Base-by-base conservation (phyloP, 2,329 filamentous ascomycete genomes). In the Hirsutella rhossiliensis region DNA sequence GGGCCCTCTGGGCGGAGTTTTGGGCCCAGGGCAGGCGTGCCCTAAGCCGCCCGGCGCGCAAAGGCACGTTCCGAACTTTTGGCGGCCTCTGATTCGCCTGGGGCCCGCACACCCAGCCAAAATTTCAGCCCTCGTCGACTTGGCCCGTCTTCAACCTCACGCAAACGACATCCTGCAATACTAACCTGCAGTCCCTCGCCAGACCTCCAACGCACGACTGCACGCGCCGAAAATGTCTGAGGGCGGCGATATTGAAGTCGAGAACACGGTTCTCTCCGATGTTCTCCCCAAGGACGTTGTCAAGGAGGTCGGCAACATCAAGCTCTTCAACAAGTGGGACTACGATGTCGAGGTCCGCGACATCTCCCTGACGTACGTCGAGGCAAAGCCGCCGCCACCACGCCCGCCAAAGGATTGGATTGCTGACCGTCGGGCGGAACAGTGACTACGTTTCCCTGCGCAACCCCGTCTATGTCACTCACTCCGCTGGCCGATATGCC, bases 371-470 rank as follows among this genome's bases (percentile, higher is more conserved):
- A 97, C 90, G 92, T 98, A 94, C 59, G 64, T 66, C 51, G 49
- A 45, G 32, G 15, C 34, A 47, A 46, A 40, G 30, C 41, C 46
- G 38, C 20, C 30, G 23, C 13, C 27, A 12, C 11, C 34, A 18
- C 23, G 13, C 17, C 12, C 12, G 19, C 36, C 27, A 11, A 37
- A 28, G 32, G 38, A 39, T 39, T 37, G 43, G 36, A 36, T 40
- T 41, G 55, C 63, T 66, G 57, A 66, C 53, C 49, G 50, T 54
- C 51, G 48, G 46, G 52, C 48, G 46, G 52, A 49, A 62, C 60
- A 98, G 92, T 78, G 92, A 98, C 72, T 98, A 98, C 81, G 92
- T 98, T 72, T 92, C 96, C 75, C 95, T 98, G 79, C 88, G 92
- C 71, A 83, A 89, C 61, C 92, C 92, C 63, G 92, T 97, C 78